Base-by-base conservation (phyloP, 345 rosid genomes). In the Citrus reticulata region DNA sequence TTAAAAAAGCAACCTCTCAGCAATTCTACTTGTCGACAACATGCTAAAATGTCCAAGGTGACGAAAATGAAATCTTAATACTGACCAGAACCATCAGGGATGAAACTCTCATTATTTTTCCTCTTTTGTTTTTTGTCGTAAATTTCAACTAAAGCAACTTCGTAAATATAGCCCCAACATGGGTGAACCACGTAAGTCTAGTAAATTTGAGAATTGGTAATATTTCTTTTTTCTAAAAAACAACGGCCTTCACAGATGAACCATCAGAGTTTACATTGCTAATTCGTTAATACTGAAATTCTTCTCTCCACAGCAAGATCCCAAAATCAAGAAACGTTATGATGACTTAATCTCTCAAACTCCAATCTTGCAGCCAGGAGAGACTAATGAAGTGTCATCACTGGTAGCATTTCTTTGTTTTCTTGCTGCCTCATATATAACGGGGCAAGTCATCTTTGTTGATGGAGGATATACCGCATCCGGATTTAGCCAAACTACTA, bases 341-440 rank as follows among this genome's bases (percentile, higher is more conserved):
- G 19, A 61, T 25, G 34, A 61, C 34, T 10, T 25, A 25, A 61
- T 61, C 66, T 61, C 34, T 1, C 32, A 14, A 61, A 61, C 66
- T 27, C 66, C 66, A 9, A 61, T 61, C 34, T 61, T 25, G 7
- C 66, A 35, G 66, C 34, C 34, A 5, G 66, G 66, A 61, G 66
- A 27, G 19, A 61, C 66, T 25, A 16, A 10, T 27, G 66, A 61
- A 61, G 66, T 61, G 29, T 61, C 84, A 68, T 64, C 91, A 46
- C 72, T 76, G 68, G 86, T 86, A 80, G 88, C 89, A 51, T 51
- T 51, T 17, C 57, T 51, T 86, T 39, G 64, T 30, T n/a, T 60
- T 60, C 29, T 30, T 24, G 87, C 85, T 19, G 89, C 91, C 30
- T 86, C 91, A 14, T 88, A 88, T 69, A 81, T 86, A 62, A 88